Percentiles rank a stretch among this genome's conserved stretches.
phyloP scores from a whole-genome alignment of 1,139 yeast species.

The Geotrichum phurueaensis region DNA sequence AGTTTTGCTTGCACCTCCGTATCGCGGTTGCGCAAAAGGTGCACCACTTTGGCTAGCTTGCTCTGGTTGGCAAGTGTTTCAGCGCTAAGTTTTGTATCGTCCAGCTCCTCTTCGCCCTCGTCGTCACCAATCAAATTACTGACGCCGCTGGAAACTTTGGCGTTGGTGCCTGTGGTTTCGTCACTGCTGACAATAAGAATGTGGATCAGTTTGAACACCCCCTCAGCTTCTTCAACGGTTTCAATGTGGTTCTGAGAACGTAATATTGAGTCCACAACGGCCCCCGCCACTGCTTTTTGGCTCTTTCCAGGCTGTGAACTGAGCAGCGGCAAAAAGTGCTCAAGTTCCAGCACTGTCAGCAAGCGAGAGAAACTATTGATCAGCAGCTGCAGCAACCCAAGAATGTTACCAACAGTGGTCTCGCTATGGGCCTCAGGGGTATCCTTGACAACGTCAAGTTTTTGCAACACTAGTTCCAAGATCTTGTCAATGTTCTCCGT shows the following conservation, averaged over 20 bases:
- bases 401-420: conserved; percentile 41
- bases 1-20: conserved; percentile 50
- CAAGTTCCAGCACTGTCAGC: conserved; percentile 33
- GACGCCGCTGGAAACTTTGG: conserved; percentile 8
- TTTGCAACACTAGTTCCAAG: conserved; percentile 52
- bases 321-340: conserved; percentile 35
- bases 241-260: conserved; percentile 21
- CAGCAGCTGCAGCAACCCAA: conserved; percentile 53
- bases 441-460: conserved; percentile 35
- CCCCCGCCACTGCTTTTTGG: conserved; percentile 35
- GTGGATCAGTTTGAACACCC: conserved; percentile 29
- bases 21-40: conserved; percentile 49
- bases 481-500: conserved; percentile 56
- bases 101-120: conserved; percentile 3
- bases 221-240: conserved; percentile 35
- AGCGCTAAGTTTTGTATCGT: conserved; percentile 25
- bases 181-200: conserved; percentile 13
- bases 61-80: conserved; percentile 50
- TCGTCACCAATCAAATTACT: conserved; percentile 20
- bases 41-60: conserved; percentile 66
- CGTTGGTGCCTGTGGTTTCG: not conserved
- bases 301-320: conserved; percentile 35
- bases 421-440: conserved; percentile 22
- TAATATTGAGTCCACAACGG: conserved; percentile 18
- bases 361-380: conserved; percentile 36